These are phyloP conservation scores for Epichloe scottii DNA, from an alignment of 2,329 filamentous ascomycete genomes.

Conservation along the genomic window DNA sequence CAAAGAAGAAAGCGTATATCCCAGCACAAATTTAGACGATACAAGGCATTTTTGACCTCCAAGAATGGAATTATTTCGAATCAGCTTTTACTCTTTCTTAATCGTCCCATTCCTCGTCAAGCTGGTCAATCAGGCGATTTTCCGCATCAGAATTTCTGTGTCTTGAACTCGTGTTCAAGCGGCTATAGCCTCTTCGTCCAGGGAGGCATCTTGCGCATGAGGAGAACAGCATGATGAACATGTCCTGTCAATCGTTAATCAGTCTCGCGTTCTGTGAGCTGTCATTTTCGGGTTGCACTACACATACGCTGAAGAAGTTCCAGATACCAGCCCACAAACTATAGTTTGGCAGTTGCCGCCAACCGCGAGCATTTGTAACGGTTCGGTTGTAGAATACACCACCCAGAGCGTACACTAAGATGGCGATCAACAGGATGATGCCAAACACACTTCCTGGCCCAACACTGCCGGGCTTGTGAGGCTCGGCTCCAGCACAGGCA, in stretches of 20 bases:
- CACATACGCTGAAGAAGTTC: slow-evolving; percentile 59
- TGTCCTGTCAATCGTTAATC: slow-evolving; percentile 32
- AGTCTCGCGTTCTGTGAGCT: slow-evolving; percentile 13
- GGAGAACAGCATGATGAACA: slow-evolving; percentile 55
- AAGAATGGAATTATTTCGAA: background rate
- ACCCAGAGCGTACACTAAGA: slow-evolving; percentile 80
- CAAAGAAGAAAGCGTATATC: background rate
- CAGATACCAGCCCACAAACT: slow-evolving; percentile 81
- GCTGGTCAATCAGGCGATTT: slow-evolving; percentile 85
- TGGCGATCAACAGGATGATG: slow-evolving; percentile 64
- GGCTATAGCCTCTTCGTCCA: slow-evolving; percentile 52
- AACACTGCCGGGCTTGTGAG: slow-evolving; percentile 60
- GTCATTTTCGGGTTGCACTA: slow-evolving; percentile 20
- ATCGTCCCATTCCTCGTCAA: slow-evolving; percentile 97
- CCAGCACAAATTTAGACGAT: background rate
- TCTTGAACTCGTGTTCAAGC: slow-evolving; percentile 43
- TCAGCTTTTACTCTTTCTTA: slow-evolving; percentile 14
- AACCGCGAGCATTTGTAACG: slow-evolving; percentile 86
- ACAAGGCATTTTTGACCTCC: background rate
- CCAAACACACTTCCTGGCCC: slow-evolving; percentile 70
- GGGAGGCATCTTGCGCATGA: slow-evolving; percentile 58
- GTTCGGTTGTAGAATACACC: slow-evolving; percentile 93
- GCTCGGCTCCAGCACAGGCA: slow-evolving; percentile 58
- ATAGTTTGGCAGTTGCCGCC: slow-evolving; percentile 93
- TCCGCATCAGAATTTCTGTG: slow-evolving; percentile 59